Percentiles rank a stretch among this genome's conserved stretches.
phyloP scores from a whole-genome alignment of 2,329 filamentous ascomycete species.

The Fusarium acutatum region DNA sequence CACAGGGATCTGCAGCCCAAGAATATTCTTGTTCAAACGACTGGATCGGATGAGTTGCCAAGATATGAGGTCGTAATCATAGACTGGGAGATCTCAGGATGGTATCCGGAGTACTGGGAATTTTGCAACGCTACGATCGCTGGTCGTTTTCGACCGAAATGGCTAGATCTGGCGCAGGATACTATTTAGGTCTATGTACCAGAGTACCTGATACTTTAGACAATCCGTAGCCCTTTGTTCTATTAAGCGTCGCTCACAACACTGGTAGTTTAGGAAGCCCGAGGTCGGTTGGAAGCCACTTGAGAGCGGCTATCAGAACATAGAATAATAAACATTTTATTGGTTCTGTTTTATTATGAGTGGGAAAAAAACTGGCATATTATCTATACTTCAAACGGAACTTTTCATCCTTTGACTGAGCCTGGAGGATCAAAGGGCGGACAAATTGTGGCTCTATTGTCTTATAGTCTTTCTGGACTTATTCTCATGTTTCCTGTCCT shows the following conservation, averaged over 20 bases:
- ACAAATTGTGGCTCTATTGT: no score
- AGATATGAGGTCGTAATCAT: not conserved
- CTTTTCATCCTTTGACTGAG: no score
- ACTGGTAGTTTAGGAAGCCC: no score
- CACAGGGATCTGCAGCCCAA: not conserved
- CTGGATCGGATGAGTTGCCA: rapidly evolving
- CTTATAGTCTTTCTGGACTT: no score
- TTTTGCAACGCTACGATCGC: not conserved
- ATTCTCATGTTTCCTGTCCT: no score
- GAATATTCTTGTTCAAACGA: not conserved
- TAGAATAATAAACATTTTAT: no score
- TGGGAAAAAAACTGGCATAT: no score
- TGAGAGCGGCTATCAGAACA: no score
- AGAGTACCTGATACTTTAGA: not conserved
- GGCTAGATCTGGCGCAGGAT: not conserved
- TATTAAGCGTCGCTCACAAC: not conserved
- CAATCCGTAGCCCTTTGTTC: not conserved
- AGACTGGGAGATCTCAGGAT: not conserved
- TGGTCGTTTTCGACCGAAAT: not conserved
- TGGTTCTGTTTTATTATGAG: no score
- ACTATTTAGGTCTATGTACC: not conserved
- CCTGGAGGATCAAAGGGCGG: no score
- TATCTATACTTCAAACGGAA: no score
- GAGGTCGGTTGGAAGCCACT: no score
- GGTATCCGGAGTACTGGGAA: not conserved